Evolutionary conservation across 179 eudicot genomes (phyloP), one percentile per base, ranked within the genome.

Genomic region (Camellia oleifera): DNA sequence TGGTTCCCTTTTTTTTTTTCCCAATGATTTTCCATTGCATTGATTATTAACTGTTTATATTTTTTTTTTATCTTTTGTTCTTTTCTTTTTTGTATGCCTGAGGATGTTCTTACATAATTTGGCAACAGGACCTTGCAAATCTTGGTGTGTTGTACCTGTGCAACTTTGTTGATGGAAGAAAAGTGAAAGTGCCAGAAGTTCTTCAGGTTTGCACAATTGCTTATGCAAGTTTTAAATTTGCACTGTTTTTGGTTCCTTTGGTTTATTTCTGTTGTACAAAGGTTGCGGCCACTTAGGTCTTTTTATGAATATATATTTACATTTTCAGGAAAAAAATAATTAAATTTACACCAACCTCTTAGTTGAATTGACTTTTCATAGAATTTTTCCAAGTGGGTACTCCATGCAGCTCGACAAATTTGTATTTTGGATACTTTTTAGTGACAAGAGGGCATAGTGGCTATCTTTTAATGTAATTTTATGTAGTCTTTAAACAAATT

Each of bases 121-220:
- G 60, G 77, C 58, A 66, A 81, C 84, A 92, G 94, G 84, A 68
- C 26, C 84, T 87, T 81, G 89, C 93, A 82, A 93, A 91, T 76
- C 75, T 80, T 78, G 97, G 92, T 17, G 88, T 91, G 54, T 70
- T 84, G 65, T 90, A 88, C 83, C 85, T 92, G 80, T 79, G 83
- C 78, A 79, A 85, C 68, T 73, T 85, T 81, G 91, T 81, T 72
- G 87, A 86, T 73, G 94, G 90, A 72, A 86, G 80, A 76, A 79
- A 78, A 74, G 40, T 58, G 56, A 84, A 78, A 82, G 81, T 69
- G 75, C 89, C 90, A 26, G 85, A 68, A 54, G 71, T 80, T 77
- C 72, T 88, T 67, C 87, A 89, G 82, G 81, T 85, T 82, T 64
- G 45, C 82, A 79, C 77, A 2, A 63, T 66, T 50, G n/a, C 45